Evolutionary conservation across 23 red algal species (phyloP), one percentile per base, ranked within the genome.

Genomic region (Gracilaria domingensis): DNA sequence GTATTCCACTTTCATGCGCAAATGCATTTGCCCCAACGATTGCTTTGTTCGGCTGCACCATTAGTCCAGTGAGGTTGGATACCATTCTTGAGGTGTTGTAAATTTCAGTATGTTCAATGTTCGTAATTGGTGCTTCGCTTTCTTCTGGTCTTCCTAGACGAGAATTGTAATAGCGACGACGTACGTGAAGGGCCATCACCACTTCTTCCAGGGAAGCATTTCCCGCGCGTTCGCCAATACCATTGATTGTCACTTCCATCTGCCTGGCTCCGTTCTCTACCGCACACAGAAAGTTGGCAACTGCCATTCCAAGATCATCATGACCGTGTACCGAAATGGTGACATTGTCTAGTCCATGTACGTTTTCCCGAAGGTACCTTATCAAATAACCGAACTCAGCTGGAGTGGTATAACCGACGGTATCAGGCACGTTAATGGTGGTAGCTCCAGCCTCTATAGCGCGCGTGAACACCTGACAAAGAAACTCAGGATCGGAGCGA

Each of bases 11-110:
- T 72, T 99, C 97, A 54, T 99, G 97, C 13, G 93, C 87, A 94
- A 99, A 99, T 44, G 97, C 97, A 78, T 99, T 99, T 38, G 94
- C 88, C 21, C 97, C 97, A 25, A 99, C 97, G 57, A 99, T 96
- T 26, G 97, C 97, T 78, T 99, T 99, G 59, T 99, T 99, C 23
- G 97, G 97, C 36, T 95, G 93, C 60, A 99, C 97, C 20, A 94
- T 33, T 81, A 99, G 92, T 26, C 97, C 94, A 44, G 97, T 99
- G 62, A 99, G 88, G 76, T 93, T 96, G 8, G 97, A 99, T 6
- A 99, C 97, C 85, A 99, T 81, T 26, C 95, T 80, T 14, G 93
- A 96, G 12, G 94, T 99, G 37, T 96, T 86, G 65, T 87, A 94
- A 50, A 99, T 96, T 60, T 99, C 97, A 61, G 61, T 47, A 25